Conservation (phyloP, 2,329 filamentous ascomycete species). For the Ophiognomonia clavigignenti-juglandacearum region DNA sequence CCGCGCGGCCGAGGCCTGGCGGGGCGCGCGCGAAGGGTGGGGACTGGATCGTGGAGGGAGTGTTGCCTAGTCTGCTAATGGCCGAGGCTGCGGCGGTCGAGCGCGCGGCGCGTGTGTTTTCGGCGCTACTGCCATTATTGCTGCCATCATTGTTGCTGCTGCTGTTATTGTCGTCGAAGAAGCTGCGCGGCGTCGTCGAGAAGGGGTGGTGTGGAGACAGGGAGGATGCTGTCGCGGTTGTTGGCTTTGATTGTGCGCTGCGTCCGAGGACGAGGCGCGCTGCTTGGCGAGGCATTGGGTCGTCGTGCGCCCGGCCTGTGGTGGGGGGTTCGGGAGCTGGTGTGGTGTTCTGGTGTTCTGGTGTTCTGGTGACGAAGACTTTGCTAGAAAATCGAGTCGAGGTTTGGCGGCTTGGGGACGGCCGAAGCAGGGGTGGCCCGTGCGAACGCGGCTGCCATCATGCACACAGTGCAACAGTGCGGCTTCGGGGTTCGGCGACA, state of each 20-base stretch:
- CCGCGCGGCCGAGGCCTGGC: neutral
- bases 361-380: too few species aligned
- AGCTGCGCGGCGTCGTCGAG: slow-evolving; percentile 7
- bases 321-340: neutral
- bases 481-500: too few species aligned
- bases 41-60: neutral
- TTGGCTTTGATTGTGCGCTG: slow-evolving; percentile 2
- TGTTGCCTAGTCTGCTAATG: slow-evolving; percentile 12
- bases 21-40: neutral
- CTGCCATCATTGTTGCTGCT: neutral
- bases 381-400: too few species aligned
- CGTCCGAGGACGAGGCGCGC: slow-evolving; percentile 17
- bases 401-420: too few species aligned
- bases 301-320: neutral
- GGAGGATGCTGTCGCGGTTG: neutral
- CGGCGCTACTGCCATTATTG: neutral
- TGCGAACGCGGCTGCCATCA: too few species aligned
- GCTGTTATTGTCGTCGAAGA: slow-evolving; percentile 8
- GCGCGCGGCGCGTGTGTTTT: slow-evolving; percentile 4
- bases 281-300: slow-evolving; percentile 15
- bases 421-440: too few species aligned
- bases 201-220: slow-evolving; percentile 7
- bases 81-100: slow-evolving; percentile 15
- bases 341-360: too few species aligned
- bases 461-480: too few species aligned